Evolutionary conservation across 495 filamentous ascomycete genomes (phyloP).

Genomic region (Apiosordaria backusii): DNA sequence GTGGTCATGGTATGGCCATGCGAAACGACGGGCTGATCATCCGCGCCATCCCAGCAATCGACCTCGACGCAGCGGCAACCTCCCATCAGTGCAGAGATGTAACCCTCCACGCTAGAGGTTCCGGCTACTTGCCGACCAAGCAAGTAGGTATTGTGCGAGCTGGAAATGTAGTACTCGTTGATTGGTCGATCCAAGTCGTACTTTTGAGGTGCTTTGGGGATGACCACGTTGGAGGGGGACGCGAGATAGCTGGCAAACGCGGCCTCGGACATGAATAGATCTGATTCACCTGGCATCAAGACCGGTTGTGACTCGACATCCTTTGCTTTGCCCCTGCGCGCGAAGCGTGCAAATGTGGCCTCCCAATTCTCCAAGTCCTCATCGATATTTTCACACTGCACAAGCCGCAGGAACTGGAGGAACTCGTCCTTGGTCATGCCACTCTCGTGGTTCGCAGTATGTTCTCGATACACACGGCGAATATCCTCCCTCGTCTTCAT

Average conservation of each 20-base stretch:
- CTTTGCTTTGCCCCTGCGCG: constrained; percentile 59
- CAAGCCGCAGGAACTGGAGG: constrained; percentile 64
- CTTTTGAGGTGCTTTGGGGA: constrained; percentile 53
- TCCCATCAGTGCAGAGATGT: constrained; percentile 81
- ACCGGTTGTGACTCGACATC: constrained; percentile 36
- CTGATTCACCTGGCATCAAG: constrained; percentile 36
- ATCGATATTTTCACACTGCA: constrained; percentile 73
- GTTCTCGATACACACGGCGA: constrained; percentile 58
- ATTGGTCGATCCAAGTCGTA: constrained; percentile 72
- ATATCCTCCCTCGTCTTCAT: constrained; percentile 85
- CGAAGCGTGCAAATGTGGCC: constrained; percentile 67
- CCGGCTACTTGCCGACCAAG: constrained; percentile 85
- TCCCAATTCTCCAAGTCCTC: constrained; percentile 63
- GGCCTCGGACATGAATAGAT: constrained; percentile 63
- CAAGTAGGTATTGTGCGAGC: constrained; percentile 97
- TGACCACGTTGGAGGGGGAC: constrained; percentile 66
- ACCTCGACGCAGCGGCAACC: constrained; percentile 95
- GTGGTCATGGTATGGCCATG: constrained; percentile 89
- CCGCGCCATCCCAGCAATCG: constrained; percentile 93
- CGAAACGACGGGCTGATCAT: constrained; percentile 80
- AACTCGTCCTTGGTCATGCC: constrained; percentile 73
- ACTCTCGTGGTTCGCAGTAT: constrained; percentile 47
- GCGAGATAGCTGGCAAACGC: constrained; percentile 74
- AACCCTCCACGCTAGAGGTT: constrained; percentile 87
- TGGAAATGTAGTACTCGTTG: constrained; percentile 98